These are phyloP conservation scores for Cryptosporidium meleagridis DNA, from an alignment of 169 alveolate genomes.

Conservation along the genomic window DNA sequence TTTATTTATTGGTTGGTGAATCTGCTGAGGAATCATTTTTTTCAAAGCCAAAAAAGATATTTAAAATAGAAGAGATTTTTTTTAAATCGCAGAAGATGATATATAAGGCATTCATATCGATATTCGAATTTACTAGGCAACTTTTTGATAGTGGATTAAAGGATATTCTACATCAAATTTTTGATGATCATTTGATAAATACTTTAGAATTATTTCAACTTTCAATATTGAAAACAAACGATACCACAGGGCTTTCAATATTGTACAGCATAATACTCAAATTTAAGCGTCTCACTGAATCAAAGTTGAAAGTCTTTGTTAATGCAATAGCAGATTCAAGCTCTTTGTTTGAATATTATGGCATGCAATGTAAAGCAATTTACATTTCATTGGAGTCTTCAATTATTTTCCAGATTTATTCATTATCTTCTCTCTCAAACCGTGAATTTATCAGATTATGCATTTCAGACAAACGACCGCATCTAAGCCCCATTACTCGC, in stretches of 20 bases:
- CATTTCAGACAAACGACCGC: neutral
- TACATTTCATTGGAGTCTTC: slow-evolving; percentile 24
- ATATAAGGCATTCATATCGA: slow-evolving; percentile 16
- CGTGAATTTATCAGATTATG: slow-evolving; percentile 13
- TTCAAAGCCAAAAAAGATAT: neutral
- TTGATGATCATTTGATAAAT: slow-evolving; percentile 7
- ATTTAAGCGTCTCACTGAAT: neutral
- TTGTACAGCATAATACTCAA: neutral
- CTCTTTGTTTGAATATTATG: slow-evolving; percentile 2
- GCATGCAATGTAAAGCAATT: neutral
- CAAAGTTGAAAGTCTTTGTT: slow-evolving; percentile 17
- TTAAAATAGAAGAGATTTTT: slow-evolving; percentile 26
- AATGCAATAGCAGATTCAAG: slow-evolving; percentile 8
- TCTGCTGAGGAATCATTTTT: neutral
- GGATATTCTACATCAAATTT: neutral
- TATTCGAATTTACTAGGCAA: slow-evolving; percentile 19
- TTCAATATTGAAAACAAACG: slow-evolving; percentile 19
- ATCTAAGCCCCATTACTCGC: slow-evolving; percentile 27
- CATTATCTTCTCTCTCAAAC: neutral
- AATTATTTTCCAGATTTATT: neutral
- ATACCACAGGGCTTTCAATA: slow-evolving; percentile 28
- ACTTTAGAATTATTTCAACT: neutral
- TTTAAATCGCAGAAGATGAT: slow-evolving; percentile 35
- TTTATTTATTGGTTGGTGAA: slow-evolving; percentile 6
- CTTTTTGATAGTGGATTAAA: neutral